Evolutionary conservation across 805 yeast species (phyloP), one percentile per base, ranked within the genome.

Genomic region (Myxozyma mucilagina): DNA sequence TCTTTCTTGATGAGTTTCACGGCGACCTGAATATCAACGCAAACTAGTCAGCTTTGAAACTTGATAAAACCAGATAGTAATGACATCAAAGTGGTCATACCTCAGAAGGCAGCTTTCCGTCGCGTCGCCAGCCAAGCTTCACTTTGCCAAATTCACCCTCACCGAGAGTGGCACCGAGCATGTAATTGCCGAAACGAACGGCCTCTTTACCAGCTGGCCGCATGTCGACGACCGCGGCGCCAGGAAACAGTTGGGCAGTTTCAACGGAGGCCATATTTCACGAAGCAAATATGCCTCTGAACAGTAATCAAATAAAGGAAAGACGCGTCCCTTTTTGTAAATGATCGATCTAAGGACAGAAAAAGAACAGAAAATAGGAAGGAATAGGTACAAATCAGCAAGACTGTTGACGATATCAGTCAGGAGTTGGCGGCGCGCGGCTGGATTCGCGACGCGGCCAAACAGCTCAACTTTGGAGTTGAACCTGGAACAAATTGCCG

Each of bases 141-240:
- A 94, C 99, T 74, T 94, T 93, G 61, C 99, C 99, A 74, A 94
- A 94, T 72, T 94, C 99, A 52, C 99, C 99, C 76, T 94, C 97
- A 38, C 99, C 99, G 13, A 94, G 77, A 0, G 99, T 93, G 13
- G 96, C 86, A 1, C 98, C 99, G 7, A 94, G 80, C 24, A 89
- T 83, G 71, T 92, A 94, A 13, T 89, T 85, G 31, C 99, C 99
- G 72, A 94, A 92, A 43, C 96, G 47, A 29, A 56, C 60, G 11
- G 59, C 60, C 52, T 63, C 63, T 41, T 59, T 51, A 45, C 62
- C 63, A 10, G 43, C 56, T 11, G 66, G 57, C 36, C 47, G 61
- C 59, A 63, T 53, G 43, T 63, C 66, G 42, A 50, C 59, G 38
- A 45, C 55, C 7, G 53, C 54, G n/a, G 61, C 61, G 18, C 47